Evolutionary conservation across 2,329 filamentous ascomycete genomes (phyloP).

Genomic region (Phialemoniopsis sp.): DNA sequence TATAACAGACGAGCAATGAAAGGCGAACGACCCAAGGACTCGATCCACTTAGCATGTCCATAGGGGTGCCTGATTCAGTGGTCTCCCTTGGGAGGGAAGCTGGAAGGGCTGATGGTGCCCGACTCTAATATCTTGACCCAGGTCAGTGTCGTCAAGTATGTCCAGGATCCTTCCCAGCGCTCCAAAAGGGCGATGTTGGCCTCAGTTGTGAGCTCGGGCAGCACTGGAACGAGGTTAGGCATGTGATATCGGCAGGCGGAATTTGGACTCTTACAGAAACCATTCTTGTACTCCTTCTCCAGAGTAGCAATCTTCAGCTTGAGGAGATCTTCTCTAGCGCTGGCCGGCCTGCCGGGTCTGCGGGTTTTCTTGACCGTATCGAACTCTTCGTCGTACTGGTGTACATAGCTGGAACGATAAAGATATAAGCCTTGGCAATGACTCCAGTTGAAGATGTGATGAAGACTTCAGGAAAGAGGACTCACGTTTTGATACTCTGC

Average conservation of each 20-base stretch:
- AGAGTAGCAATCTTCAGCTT: conserved; percentile 67
- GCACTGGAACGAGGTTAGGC: conserved; percentile 37
- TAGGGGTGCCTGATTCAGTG: no score
- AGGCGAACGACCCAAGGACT: no score
- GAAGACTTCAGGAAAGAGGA: no score
- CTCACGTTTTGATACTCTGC: conserved; percentile 57
- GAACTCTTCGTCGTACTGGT: conserved; percentile 69
- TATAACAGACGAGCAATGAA: no score
- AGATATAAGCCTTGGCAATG: conserved; percentile 9
- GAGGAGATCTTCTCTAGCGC: conserved; percentile 71
- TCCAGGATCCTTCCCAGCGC: conserved; percentile 81
- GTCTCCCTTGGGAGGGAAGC: conserved; percentile 68
- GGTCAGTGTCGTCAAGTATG: conserved; percentile 68
- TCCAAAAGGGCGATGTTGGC: conserved; percentile 63
- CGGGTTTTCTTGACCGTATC: conserved; percentile 61
- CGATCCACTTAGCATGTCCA: no score
- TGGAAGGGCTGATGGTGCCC: conserved; percentile 63
- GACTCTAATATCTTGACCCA: conserved; percentile 71
- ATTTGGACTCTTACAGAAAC: conserved; percentile 61
- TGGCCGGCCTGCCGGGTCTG: conserved; percentile 75
- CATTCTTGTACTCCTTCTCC: conserved; percentile 74
- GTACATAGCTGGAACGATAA: conserved; percentile 50
- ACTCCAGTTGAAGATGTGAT: no score
- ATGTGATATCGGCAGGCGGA: conserved; percentile 1
- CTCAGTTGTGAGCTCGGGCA: conserved; percentile 71